Evolutionary conservation across 2,329 filamentous ascomycete species (phyloP).

Genomic region (Nemania sp.): DNA sequence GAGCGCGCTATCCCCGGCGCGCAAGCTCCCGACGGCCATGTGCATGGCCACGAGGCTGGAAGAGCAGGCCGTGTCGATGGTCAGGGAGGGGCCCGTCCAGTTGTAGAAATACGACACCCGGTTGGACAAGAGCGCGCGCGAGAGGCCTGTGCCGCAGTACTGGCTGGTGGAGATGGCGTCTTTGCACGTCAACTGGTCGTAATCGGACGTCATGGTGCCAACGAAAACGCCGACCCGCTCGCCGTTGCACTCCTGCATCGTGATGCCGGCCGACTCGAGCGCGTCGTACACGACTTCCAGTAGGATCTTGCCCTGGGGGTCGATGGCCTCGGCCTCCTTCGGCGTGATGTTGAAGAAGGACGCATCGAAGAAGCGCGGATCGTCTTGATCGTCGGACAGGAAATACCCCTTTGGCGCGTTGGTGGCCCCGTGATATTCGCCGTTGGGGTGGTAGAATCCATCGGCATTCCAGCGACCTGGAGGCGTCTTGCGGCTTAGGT

Average conservation of each 20-base stretch:
- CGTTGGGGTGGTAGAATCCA: background rate
- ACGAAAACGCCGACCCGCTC: constrained; percentile 4
- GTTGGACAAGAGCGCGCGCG: too few species aligned
- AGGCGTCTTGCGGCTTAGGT: background rate
- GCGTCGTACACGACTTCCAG: constrained; percentile 20
- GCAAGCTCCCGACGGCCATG: too few species aligned
- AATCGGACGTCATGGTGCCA: background rate
- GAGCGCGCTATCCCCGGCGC: too few species aligned
- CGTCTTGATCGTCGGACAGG: constrained; percentile 22
- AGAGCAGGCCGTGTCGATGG: too few species aligned
- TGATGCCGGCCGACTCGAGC: constrained; percentile 8
- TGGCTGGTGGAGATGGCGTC: too few species aligned
- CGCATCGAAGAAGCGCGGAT: constrained; percentile 44
- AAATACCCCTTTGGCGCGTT: background rate
- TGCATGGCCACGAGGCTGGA: too few species aligned
- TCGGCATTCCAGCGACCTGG: background rate
- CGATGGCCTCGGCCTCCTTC: constrained; percentile 28
- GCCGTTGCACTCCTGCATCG: constrained; percentile 1
- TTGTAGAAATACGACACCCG: too few species aligned
- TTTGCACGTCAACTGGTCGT: too few species aligned
- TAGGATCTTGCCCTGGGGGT: constrained; percentile 31
- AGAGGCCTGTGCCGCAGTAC: too few species aligned
- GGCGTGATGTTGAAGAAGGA: constrained; percentile 34
- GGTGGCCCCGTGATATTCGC: background rate
- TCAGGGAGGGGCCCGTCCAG: too few species aligned